phyloP scores from a whole-genome alignment of 2,329 filamentous ascomycete genomes.

The Fusarium denticulatum region DNA sequence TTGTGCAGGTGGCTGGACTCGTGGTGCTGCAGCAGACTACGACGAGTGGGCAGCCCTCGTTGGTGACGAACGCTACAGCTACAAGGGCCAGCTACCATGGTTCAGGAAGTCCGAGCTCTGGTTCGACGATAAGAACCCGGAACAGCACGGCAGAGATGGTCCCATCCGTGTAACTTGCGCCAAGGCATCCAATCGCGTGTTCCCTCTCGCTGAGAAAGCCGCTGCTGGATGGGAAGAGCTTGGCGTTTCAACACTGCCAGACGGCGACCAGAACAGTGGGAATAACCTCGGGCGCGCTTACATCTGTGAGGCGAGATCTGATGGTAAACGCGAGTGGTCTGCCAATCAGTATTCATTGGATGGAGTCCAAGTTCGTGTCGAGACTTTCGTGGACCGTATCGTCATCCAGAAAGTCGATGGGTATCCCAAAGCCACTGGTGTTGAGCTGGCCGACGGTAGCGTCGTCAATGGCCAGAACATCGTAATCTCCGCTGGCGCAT shows the following conservation, averaged over 20 bases:
- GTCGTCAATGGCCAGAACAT: conserved; percentile 48
- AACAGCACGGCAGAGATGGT: conserved; percentile 52
- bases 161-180: conserved; percentile 48
- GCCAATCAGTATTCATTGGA: conserved; percentile 40
- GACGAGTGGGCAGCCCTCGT: conserved; percentile 53
- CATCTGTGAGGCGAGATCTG: conserved; percentile 41
- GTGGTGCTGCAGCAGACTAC: conserved; percentile 56
- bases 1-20: conserved; percentile 51
- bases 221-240: conserved; percentile 54
- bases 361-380: conserved; percentile 39
- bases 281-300: conserved; percentile 48
- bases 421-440: conserved; percentile 35
- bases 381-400: conserved; percentile 38
- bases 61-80: conserved; percentile 56
- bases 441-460: conserved; percentile 44
- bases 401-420: conserved; percentile 13
- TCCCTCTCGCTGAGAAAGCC: conserved; percentile 50
- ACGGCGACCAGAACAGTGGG: conserved; percentile 44
- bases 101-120: conserved; percentile 53
- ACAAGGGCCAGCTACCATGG: conserved; percentile 57
- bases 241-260: conserved; percentile 44
- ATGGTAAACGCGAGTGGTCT: conserved; percentile 40
- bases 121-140: conserved; percentile 41
- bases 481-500: conserved; percentile 59
- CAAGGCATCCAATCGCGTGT: conserved; percentile 47